phyloP scores from a whole-genome alignment of 2,329 filamentous ascomycete genomes.

The Rasamsonia emersonii region DNA sequence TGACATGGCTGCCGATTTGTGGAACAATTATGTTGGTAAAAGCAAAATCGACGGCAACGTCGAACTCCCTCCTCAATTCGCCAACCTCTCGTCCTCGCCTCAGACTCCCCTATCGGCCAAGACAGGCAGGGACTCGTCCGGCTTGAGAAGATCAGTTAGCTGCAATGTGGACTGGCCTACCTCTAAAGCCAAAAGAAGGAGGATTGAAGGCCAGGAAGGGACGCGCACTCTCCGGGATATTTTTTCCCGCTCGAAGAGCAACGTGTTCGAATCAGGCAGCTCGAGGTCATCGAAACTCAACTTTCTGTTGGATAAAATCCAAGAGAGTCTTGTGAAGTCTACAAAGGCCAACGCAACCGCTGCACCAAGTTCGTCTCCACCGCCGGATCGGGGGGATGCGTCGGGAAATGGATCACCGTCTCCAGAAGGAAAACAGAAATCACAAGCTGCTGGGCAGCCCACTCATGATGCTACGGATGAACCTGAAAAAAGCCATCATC shows the following conservation, averaged over 20 bases:
- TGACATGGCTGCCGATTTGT: conserved; percentile 66
- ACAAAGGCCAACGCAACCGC: conserved; percentile 17
- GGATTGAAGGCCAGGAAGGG: conserved; percentile 40
- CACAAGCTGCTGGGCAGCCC: conserved; percentile 3
- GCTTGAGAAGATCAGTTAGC: conserved; percentile 57
- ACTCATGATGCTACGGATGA: conserved; percentile 8
- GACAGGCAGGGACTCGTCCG: conserved; percentile 36
- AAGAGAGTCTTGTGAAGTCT: conserved; percentile 38
- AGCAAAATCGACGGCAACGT: conserved; percentile 36
- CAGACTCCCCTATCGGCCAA: conserved; percentile 48
- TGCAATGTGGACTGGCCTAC: conserved; percentile 62
- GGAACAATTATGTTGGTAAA: conserved; percentile 62
- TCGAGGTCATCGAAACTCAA: conserved; percentile 40
- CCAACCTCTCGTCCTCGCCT: conserved; percentile 61
- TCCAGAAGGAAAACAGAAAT: conserved; percentile 15
- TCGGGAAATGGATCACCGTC: conserved; percentile 24
- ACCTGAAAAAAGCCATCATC: conserved; percentile 5
- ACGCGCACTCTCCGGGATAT: conserved; percentile 39
- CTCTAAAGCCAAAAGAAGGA: conserved; percentile 54
- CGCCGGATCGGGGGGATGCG: conserved; percentile 25
- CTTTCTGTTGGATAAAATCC: conserved; percentile 59
- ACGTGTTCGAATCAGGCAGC: conserved; percentile 29
- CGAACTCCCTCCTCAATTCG: conserved; percentile 50
- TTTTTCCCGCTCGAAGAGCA: conserved; percentile 34
- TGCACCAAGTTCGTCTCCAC: conserved; percentile 37